Evolutionary conservation across 2,329 filamentous ascomycete genomes (phyloP).

Genomic region (Beauveria sp.): DNA sequence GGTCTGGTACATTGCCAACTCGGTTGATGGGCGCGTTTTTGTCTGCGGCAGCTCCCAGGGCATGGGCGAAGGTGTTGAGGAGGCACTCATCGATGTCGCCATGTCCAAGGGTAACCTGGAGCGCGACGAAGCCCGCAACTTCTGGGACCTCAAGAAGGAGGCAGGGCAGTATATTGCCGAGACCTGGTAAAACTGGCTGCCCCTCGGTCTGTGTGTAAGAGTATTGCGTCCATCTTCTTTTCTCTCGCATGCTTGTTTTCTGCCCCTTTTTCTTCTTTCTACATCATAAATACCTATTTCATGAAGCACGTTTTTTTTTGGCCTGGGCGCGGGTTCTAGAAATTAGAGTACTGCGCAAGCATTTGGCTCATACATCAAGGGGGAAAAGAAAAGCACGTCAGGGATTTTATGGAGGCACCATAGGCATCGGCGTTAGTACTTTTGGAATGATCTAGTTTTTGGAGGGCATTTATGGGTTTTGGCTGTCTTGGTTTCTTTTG

Average conservation of each 20-base stretch:
- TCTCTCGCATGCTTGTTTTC: neutral
- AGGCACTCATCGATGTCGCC: constrained; percentile 78
- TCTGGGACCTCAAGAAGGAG: constrained; percentile 88
- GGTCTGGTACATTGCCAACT: constrained; percentile 98
- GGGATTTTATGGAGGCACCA: constrained; percentile 3
- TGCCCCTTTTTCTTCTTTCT: neutral
- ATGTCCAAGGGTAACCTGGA: constrained; percentile 89
- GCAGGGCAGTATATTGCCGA: constrained; percentile 93
- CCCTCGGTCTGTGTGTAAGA: neutral
- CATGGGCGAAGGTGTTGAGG: constrained; percentile 90
- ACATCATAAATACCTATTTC: neutral
- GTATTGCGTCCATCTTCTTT: neutral
- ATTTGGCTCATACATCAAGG: neutral
- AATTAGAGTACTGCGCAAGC: constrained; percentile 7
- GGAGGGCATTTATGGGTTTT: neutral
- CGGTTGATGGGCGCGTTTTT: constrained; percentile 91
- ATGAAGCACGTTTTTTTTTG: neutral
- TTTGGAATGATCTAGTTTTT: neutral
- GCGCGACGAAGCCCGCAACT: constrained; percentile 71
- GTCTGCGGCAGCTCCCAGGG: constrained; percentile 93
- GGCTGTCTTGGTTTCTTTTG: neutral
- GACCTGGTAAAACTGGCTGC: constrained; percentile 44
- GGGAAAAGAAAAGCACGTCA: neutral
- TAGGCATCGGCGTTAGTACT: constrained; percentile 1
- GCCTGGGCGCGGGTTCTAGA: neutral